These are phyloP conservation scores for Jamesozyma lodderae DNA, from an alignment of 805 yeast genomes.

Conservation along the genomic window DNA sequence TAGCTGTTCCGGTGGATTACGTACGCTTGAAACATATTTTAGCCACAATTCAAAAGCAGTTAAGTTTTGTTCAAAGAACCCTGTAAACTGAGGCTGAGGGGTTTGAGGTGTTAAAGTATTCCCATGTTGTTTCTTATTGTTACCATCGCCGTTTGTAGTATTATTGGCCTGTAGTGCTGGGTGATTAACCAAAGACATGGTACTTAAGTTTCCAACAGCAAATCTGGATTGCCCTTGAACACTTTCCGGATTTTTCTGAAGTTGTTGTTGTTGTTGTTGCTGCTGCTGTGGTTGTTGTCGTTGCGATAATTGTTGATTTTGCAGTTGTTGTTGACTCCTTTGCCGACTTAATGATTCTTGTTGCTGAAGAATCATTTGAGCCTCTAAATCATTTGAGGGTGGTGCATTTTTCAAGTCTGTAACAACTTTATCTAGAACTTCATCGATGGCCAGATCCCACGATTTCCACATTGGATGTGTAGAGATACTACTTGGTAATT, in stretches of 20 bases:
- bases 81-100: conserved; percentile 67
- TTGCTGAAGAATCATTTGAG: conserved; percentile 20
- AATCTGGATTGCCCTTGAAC: conserved; percentile 24
- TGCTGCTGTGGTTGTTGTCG: conserved; percentile 1
- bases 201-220: conserved; percentile 29
- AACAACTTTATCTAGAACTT: conserved; percentile 68
- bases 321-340: conserved; percentile 21
- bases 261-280: conserved; percentile 4
- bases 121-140: conserved; percentile 8
- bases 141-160: conserved; percentile 2
- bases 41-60: conserved; percentile 97
- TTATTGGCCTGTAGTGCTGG: conserved; percentile 12
- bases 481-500: conserved; percentile 70
- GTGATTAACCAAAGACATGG: conserved; percentile 30
- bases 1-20: conserved; percentile 86
- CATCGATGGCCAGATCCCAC: conserved; percentile 96
- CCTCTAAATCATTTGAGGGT: conserved; percentile 23
- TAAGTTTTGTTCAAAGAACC: conserved; percentile 90
- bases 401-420: conserved; percentile 33
- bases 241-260: conserved; percentile 17
- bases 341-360: conserved; percentile 19
- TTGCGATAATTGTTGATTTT: conserved; percentile 11
- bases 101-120: conserved; percentile 13
- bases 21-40: conserved; percentile 75
- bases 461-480: conserved; percentile 94